Conservation (phyloP, 73 alveolate genomes). For the Tetrahymena thermophila region DNA sequence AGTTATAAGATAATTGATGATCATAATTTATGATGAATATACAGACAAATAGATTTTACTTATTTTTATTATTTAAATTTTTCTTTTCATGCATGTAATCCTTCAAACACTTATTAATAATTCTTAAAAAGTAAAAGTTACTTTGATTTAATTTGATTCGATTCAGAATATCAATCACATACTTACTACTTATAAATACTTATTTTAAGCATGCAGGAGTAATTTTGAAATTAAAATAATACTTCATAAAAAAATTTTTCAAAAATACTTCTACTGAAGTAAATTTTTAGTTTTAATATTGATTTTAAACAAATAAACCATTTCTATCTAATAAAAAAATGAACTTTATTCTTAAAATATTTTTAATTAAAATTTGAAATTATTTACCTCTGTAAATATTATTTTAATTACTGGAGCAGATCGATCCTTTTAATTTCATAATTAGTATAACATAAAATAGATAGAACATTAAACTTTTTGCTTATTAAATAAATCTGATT, state of each 20-base stretch:
- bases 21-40: neutral
- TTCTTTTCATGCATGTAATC: neutral
- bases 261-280: neutral
- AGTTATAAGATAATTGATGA: neutral
- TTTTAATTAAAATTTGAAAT: neutral
- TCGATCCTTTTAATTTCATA: no score
- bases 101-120: neutral
- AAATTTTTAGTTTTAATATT: no score
- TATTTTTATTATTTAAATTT: no score
- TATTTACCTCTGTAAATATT: no score
- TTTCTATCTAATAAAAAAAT: no score
- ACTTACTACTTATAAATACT: neutral
- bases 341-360: no score
- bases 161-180: neutral
- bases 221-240: no score
- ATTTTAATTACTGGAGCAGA: neutral
- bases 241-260: neutral
- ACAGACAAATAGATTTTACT: neutral
- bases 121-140: no score
- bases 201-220: neutral
- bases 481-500: neutral
- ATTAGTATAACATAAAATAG: no score
- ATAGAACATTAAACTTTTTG: neutral
- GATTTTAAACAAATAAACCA: no score
- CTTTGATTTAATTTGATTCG: neutral